Evolutionary conservation across 2,329 filamentous ascomycete species (phyloP), one percentile per base, ranked within the genome.

Genomic region (Neoarthrinium moseri): DNA sequence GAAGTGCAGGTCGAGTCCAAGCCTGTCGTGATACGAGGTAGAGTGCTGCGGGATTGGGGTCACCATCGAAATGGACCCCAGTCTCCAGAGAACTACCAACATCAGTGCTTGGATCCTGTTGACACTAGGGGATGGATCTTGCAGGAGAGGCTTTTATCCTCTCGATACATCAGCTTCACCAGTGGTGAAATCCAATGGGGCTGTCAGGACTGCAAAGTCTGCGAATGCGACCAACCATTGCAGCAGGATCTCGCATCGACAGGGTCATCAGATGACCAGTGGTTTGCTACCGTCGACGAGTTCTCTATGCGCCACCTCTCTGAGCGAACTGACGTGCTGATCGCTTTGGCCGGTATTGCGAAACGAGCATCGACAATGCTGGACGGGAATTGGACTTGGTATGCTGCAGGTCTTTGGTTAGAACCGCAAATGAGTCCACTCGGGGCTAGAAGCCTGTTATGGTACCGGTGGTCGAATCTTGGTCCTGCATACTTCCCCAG

Each of bases 151-250:
- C 24, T 47, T 3, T 20, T 47, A 7, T 47, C 39, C 4, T 23
- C 21, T 1, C 26, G 39, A 6, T 39, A 37, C 32, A 39, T 47
- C 30, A 34, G 20, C 6, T 47, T 32, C 24, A 47, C 45, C 6
- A 15, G 32, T n/a, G 45, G 45, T 11, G 45, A 47, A 18, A n/a
- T 33, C 10, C 39, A 47, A 27, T 43, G 45, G 33, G 45, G 45
- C 5, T 47, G 45, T n/a, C 37, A 35, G 15, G 20, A 15, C 3
- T 6, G 15, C n/a, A 35, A n/a, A 3, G 44, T n/a, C n/a, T 46
- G 44, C 27, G 44, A 46, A 18, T 46, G 44, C 21, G 44, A 37
- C n/a, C 37, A 46, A 21, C n/a, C 37, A 12, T 27, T 40, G 6
- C 17, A 40, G 12, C 12, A 29, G 10, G 13, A 36, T 4, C 26